phyloP scores from a whole-genome alignment of 176 grass and related monocot genomes.

The Puya raimondii region DNA sequence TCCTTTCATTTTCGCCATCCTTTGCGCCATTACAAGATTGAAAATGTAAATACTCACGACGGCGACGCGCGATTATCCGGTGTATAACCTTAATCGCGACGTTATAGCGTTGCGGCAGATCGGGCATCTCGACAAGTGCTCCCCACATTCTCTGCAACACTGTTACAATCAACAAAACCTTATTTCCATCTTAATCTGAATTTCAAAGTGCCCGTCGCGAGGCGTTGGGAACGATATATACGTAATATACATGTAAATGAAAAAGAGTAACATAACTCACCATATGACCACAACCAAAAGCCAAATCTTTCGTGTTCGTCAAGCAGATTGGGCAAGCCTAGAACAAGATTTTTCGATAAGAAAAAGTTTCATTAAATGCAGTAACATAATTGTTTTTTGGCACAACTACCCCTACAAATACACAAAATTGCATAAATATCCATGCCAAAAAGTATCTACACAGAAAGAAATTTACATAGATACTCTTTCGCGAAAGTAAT shows the following conservation, averaged over 20 bases:
- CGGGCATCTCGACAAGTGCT: constrained; percentile 70
- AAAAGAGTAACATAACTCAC: constrained; percentile 26
- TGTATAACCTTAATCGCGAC: constrained; percentile 69
- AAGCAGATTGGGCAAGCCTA: constrained; percentile 85
- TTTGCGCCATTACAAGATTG: too few species aligned
- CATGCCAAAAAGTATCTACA: too few species aligned
- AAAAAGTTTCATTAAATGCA: neutral
- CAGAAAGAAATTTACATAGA: too few species aligned
- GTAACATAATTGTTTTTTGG: neutral
- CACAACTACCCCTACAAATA: too few species aligned
- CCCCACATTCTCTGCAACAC: constrained; percentile 81
- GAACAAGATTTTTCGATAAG: neutral
- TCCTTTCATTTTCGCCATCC: too few species aligned
- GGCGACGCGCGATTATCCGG: constrained; percentile 29
- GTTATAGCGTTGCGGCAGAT: constrained; percentile 60
- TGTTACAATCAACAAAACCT: constrained; percentile 11
- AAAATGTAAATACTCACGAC: too few species aligned
- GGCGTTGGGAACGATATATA: too few species aligned
- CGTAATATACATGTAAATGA: neutral
- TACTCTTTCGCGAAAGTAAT: too few species aligned
- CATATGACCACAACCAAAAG: constrained; percentile 86
- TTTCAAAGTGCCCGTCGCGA: too few species aligned
- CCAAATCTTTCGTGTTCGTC: constrained; percentile 67
- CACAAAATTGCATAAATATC: too few species aligned
- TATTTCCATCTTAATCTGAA: neutral